A percentile compares a stretch with the other conserved stretches of the same genome.
Conservation (phyloP, 1,139 yeast species). For the Suhomyces kunorum region DNA sequence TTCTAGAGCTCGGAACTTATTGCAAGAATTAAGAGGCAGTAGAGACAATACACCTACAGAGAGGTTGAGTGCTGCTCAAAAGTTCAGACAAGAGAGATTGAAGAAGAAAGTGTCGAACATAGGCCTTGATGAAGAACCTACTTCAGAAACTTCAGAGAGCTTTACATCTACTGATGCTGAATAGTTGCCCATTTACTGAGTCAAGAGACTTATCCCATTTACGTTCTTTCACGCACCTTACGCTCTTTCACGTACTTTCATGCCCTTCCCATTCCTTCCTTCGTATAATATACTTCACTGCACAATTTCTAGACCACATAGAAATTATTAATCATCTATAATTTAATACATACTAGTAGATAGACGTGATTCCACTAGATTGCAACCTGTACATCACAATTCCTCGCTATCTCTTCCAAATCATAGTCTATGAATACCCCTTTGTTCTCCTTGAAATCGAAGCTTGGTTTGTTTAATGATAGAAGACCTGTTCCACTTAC, state of each 20-base stretch:
- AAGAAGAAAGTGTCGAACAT: slow-evolving; percentile 20
- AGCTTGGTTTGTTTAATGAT: slow-evolving; percentile 39
- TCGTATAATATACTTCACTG: not conserved
- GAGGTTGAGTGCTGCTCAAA: slow-evolving; percentile 35
- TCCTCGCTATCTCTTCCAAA: slow-evolving; percentile 29
- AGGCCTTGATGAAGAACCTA: slow-evolving; percentile 13
- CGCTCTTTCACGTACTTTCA: too few species aligned
- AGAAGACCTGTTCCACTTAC: slow-evolving; percentile 45
- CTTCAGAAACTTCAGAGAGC: slow-evolving; percentile 7
- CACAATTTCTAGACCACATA: not conserved
- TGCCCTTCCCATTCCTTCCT: too few species aligned
- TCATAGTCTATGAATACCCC: slow-evolving; percentile 38
- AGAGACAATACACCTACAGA: slow-evolving; percentile 23
- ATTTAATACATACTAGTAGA: slow-evolving; percentile 1
- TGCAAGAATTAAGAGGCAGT: slow-evolving; percentile 56
- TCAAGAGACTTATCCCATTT: too few species aligned
- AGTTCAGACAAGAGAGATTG: slow-evolving; percentile 40
- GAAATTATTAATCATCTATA: not conserved
- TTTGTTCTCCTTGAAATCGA: slow-evolving; percentile 32
- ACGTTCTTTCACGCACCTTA: too few species aligned
- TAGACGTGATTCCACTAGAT: slow-evolving; percentile 2
- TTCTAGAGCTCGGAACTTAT: slow-evolving; percentile 58
- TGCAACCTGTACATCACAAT: slow-evolving; percentile 2
- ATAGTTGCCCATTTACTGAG: too few species aligned
- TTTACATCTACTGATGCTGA: not conserved